A percentile compares a stretch with the other conserved stretches of the same genome.
Evolutionary conservation across 208 protist genomes (phyloP).

Genomic region (Leishmania arabica): DNA sequence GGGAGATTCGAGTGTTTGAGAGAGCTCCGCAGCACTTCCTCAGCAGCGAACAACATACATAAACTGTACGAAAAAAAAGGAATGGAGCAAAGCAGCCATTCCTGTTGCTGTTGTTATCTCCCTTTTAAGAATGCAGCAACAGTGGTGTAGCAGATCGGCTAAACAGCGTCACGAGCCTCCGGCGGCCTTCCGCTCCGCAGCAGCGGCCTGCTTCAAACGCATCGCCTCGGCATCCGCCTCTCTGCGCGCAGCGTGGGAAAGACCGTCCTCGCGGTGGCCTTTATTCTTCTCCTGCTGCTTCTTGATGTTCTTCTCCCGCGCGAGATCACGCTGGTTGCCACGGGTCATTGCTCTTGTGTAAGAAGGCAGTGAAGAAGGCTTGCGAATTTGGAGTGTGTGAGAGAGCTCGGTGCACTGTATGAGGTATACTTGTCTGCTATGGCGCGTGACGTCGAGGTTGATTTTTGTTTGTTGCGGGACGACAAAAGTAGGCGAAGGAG

Average conservation of each 20-base stretch:
- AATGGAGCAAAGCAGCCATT: neutral
- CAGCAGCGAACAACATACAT: neutral
- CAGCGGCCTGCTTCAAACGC: constrained; percentile 84
- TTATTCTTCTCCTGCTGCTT: constrained; percentile 80
- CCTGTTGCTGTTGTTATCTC: neutral
- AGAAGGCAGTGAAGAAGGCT: neutral
- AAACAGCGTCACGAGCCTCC: constrained; percentile 13
- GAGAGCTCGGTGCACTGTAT: constrained; percentile 4
- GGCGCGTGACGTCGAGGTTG: neutral
- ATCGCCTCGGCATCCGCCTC: constrained; percentile 88
- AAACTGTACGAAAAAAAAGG: neutral
- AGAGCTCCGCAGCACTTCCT: neutral
- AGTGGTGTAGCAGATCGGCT: neutral
- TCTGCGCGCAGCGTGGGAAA: constrained; percentile 67
- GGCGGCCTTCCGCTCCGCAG: constrained; percentile 43
- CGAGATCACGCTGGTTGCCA: constrained; percentile 91
- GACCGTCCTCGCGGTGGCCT: constrained; percentile 71
- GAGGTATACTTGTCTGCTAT: constrained; percentile 8
- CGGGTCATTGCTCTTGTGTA: constrained; percentile 63
- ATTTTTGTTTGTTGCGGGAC: neutral
- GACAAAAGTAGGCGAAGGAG: neutral
- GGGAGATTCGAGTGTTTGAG: neutral
- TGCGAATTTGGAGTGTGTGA: neutral
- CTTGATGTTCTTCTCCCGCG: constrained; percentile 86
- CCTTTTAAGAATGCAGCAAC: neutral